Conservation (phyloP, 306 rosid genomes). For the Rubus parviflorus region DNA sequence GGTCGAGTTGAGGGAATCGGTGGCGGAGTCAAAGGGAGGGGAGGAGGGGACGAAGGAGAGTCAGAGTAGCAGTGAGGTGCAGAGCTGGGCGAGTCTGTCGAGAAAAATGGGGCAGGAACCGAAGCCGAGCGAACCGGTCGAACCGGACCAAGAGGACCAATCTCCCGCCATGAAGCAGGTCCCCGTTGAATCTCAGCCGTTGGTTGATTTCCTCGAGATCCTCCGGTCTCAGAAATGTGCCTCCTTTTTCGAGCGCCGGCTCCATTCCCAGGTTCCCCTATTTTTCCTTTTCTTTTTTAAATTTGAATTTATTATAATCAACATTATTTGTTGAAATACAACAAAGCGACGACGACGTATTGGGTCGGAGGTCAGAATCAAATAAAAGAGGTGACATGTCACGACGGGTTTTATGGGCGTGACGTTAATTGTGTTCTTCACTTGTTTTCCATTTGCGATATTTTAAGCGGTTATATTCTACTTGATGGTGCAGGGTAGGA, state of each 20-base stretch:
- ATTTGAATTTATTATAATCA: not conserved
- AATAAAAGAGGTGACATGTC: not conserved
- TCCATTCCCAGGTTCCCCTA: conserved; percentile 21
- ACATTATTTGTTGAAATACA: not conserved
- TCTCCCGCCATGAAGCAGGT: conserved; percentile 25
- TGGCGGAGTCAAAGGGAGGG: conserved; percentile 21
- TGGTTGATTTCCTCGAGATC: conserved; percentile 22
- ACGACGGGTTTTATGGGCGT: not conserved
- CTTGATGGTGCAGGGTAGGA: not conserved
- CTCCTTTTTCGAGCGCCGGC: conserved; percentile 33
- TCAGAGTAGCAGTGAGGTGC: conserved; percentile 26
- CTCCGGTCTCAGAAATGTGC: conserved; percentile 19
- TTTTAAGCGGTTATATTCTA: not conserved
- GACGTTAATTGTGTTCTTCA: not conserved
- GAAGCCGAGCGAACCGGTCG: conserved; percentile 14
- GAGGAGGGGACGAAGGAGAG: conserved; percentile 8
- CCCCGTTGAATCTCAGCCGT: conserved; percentile 30
- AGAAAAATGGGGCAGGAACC: conserved; percentile 13
- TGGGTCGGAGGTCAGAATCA: not conserved
- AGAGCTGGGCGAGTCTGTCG: conserved; percentile 34
- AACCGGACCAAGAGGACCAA: conserved; percentile 24
- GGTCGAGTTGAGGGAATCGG: conserved; percentile 27
- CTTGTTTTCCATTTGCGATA: not conserved
- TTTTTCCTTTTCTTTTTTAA: not conserved
- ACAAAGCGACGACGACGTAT: not conserved